phyloP scores from a whole-genome alignment of 1,139 yeast species.

The Suhomyces atakaporum region DNA sequence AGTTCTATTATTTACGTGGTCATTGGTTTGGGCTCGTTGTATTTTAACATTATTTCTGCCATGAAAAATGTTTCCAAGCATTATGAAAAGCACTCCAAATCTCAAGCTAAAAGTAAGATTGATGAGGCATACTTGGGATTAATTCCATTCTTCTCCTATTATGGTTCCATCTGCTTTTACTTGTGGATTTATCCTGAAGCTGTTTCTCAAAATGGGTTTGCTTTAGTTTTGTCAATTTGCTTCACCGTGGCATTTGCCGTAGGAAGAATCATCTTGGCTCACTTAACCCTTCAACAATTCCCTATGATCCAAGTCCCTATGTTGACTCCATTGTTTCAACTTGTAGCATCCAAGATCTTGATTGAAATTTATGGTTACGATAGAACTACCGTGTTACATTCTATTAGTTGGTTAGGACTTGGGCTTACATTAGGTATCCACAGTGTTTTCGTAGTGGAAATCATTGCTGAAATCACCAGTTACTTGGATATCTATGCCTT shows the following conservation, averaged over 20 bases:
- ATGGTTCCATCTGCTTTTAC: constrained; percentile 52
- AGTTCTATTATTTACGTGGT: constrained; percentile 47
- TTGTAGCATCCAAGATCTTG: constrained; percentile 44
- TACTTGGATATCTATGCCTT: constrained; percentile 86
- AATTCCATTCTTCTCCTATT: constrained; percentile 70
- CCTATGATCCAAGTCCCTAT: constrained; percentile 74
- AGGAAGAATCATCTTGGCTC: constrained; percentile 87
- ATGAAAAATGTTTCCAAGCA: constrained; percentile 64
- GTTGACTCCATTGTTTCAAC: constrained; percentile 63
- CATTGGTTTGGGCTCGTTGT: constrained; percentile 57
- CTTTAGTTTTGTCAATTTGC: constrained; percentile 71
- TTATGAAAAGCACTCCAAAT: constrained; percentile 35
- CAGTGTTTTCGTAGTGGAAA: constrained; percentile 75
- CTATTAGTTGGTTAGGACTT: constrained; percentile 68
- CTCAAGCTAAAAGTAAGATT: constrained; percentile 28
- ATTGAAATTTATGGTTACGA: constrained; percentile 42
- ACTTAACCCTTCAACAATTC: constrained; percentile 75
- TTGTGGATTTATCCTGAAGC: constrained; percentile 53
- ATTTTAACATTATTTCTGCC: constrained; percentile 74
- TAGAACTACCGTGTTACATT: constrained; percentile 39
- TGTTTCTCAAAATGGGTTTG: constrained; percentile 50
- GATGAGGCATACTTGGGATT: constrained; percentile 61
- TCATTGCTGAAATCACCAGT: constrained; percentile 78
- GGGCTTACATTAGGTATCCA: constrained; percentile 80
- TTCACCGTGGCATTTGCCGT: constrained; percentile 78